These are phyloP conservation scores for Sicyos baderoa DNA, from an alignment of 306 rosid genomes.

Conservation along the genomic window DNA sequence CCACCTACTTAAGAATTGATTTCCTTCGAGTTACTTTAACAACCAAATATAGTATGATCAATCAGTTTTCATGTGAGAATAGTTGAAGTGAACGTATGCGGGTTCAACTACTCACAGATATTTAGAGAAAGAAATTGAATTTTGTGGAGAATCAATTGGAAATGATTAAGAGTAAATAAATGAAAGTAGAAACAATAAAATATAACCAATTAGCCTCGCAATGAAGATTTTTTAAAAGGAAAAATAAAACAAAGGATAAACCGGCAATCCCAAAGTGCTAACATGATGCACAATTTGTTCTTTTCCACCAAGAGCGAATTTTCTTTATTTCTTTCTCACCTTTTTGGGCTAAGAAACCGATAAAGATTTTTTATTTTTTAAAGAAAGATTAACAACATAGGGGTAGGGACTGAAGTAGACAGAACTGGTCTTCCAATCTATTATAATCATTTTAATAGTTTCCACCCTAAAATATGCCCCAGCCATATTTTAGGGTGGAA, in stretches of 20 bases:
- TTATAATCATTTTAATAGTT: too few relatives aligned
- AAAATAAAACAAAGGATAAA: not conserved
- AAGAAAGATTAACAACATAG: not conserved
- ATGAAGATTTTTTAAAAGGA: not conserved
- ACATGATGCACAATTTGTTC: not conserved
- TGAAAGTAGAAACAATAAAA: slow-evolving; percentile 4
- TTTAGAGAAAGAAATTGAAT: not conserved
- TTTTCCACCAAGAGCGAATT: not conserved
- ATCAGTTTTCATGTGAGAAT: too few relatives aligned
- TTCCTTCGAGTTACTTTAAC: too few relatives aligned
- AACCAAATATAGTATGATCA: too few relatives aligned
- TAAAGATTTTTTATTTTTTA: not conserved
- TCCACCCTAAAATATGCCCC: too few relatives aligned
- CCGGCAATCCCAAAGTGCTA: not conserved
- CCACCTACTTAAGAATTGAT: too few relatives aligned
- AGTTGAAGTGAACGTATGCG: too few relatives aligned
- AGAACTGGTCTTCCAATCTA: not conserved
- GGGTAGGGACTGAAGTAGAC: not conserved
- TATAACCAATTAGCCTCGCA: not conserved
- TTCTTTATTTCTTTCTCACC: not conserved
- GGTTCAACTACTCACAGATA: too few relatives aligned
- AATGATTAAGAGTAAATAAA: not conserved
- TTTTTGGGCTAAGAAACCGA: not conserved
- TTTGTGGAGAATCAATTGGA: not conserved
- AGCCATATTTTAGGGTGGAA: too few relatives aligned